Evolutionary conservation across 2,329 filamentous ascomycete species (phyloP).

Genomic region (Tolypocladium endophyticum): DNA sequence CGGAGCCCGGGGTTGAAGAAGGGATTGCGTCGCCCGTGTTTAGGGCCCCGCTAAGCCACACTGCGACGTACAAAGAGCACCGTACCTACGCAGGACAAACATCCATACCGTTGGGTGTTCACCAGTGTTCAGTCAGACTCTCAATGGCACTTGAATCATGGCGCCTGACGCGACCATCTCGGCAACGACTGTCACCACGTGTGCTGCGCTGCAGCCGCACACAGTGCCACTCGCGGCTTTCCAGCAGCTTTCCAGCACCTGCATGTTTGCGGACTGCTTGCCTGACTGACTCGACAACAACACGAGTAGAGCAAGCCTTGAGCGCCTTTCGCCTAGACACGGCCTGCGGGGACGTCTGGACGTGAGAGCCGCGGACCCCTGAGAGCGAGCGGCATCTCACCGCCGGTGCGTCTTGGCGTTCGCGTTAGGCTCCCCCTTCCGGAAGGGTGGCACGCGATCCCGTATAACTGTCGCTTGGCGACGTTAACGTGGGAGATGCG

Average conservation of each 20-base stretch:
- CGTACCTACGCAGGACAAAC: no score
- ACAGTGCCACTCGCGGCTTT: no score
- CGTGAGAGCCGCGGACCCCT: neutral
- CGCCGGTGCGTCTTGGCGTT: neutral
- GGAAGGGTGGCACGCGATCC: neutral
- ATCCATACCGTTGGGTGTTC: no score
- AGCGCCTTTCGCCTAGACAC: neutral
- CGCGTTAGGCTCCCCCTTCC: neutral
- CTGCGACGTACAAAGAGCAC: neutral
- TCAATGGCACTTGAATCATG: neutral
- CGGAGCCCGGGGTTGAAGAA: neutral
- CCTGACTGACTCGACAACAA: neutral
- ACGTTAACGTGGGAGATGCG: neutral
- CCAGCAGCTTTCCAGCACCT: neutral
- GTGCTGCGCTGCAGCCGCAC: no score
- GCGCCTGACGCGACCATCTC: neutral
- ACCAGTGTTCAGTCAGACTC: no score
- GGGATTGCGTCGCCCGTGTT: neutral
- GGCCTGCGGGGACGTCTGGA: neutral
- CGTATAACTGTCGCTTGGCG: neutral
- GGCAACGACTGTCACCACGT: neutral
- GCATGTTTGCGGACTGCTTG: neutral
- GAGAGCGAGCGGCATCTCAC: neutral
- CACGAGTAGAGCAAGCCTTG: neutral
- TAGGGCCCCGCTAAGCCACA: neutral